A percentile compares a stretch with the other conserved stretches of the same genome.
phyloP scores from a whole-genome alignment of 139 green algal genomes.

The Coelastrella sp. region DNA sequence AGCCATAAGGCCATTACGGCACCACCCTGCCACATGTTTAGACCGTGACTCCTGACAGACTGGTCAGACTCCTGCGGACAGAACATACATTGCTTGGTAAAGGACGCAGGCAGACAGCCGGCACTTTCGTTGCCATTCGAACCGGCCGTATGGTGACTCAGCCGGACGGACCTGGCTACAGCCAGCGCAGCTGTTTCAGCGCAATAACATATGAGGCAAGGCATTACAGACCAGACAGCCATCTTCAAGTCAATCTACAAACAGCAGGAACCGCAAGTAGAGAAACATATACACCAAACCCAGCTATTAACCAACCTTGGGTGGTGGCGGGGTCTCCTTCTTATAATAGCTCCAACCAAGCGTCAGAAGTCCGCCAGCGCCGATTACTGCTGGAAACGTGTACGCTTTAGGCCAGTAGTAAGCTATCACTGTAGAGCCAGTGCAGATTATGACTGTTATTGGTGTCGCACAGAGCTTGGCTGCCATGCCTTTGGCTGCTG shows the following conservation, averaged over 20 bases:
- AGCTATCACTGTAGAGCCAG: constrained; percentile 67
- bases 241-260: too few species aligned
- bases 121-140: too few species aligned
- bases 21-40: constrained; percentile 68
- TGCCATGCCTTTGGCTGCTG: constrained; percentile 80
- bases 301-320: not conserved
- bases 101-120: too few species aligned
- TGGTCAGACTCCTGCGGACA: constrained; percentile 45
- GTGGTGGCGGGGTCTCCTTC: constrained; percentile 54
- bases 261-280: not conserved
- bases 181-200: too few species aligned
- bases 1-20: constrained; percentile 75
- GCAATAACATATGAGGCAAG: too few species aligned
- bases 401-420: constrained; percentile 79
- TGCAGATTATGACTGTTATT: constrained; percentile 56
- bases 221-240: too few species aligned
- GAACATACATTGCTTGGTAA: not conserved
- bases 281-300: not conserved
- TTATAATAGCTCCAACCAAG: constrained; percentile 55
- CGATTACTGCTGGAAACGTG: constrained; percentile 82
- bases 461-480: constrained; percentile 75
- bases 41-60: constrained; percentile 72
- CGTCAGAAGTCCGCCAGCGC: constrained; percentile 78
- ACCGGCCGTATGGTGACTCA: too few species aligned
- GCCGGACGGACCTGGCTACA: too few species aligned